These are phyloP conservation scores for Extremus antarcticus DNA, from an alignment of 495 filamentous ascomycete species.

Conservation along the genomic window DNA sequence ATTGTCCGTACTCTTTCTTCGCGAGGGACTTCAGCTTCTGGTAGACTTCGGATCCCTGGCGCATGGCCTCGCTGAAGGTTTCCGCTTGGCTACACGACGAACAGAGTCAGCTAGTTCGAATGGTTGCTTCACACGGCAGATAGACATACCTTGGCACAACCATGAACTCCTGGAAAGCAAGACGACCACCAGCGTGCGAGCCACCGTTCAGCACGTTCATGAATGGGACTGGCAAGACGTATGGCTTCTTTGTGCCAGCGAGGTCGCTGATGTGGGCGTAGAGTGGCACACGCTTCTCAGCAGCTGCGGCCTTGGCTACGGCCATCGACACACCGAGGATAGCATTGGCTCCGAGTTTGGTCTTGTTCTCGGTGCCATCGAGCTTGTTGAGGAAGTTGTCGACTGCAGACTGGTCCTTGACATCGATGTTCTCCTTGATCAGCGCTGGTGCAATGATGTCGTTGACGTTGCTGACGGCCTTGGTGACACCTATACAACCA, in stretches of 20 bases:
- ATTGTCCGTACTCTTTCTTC: slow-evolving; percentile 99
- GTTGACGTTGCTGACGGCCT: slow-evolving; percentile 97
- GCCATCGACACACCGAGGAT: slow-evolving; percentile 95
- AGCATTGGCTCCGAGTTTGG: slow-evolving; percentile 94
- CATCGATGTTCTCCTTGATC: slow-evolving; percentile 87
- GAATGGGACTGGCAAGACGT: slow-evolving; percentile 97
- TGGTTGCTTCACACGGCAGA: neutral
- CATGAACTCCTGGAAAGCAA: slow-evolving; percentile 99
- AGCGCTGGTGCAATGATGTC: slow-evolving; percentile 77
- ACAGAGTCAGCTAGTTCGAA: neutral
- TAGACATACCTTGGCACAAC: slow-evolving; percentile 80
- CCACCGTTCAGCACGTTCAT: slow-evolving; percentile 99
- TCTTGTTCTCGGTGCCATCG: slow-evolving; percentile 95
- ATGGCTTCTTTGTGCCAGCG: slow-evolving; percentile 98
- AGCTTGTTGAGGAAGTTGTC: slow-evolving; percentile 93
- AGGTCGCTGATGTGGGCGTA: slow-evolving; percentile 98
- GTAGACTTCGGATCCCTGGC: slow-evolving; percentile 94
- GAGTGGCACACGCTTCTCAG: slow-evolving; percentile 95
- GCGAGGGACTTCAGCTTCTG: slow-evolving; percentile 92
- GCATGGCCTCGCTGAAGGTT: slow-evolving; percentile 88
- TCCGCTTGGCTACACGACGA: slow-evolving; percentile 44
- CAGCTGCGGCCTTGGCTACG: slow-evolving; percentile 94
- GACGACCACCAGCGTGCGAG: slow-evolving; percentile 94
- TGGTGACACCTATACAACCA: slow-evolving; percentile 53
- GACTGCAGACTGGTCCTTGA: slow-evolving; percentile 90